These are phyloP conservation scores for Microcyclosporella mali DNA, from an alignment of 2,329 filamentous ascomycete species.

Conservation along the genomic window DNA sequence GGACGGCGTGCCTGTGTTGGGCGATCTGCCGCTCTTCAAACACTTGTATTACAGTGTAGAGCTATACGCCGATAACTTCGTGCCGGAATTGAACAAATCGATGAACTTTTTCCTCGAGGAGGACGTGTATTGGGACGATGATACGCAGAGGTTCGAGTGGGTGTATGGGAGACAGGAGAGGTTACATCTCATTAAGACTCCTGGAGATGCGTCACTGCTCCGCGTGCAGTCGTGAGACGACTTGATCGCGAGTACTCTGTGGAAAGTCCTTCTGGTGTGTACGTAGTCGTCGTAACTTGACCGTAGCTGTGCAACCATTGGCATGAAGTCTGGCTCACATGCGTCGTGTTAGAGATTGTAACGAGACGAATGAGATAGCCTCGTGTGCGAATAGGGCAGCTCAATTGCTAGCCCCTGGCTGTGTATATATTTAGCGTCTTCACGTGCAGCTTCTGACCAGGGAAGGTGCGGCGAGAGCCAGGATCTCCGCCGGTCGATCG, in stretches of 20 bases:
- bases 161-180: constrained; percentile 18
- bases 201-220: not conserved
- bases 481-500: too few species aligned
- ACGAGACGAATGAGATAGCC: too few species aligned
- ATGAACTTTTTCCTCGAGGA: constrained; percentile 18
- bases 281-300: too few species aligned
- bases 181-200: constrained; percentile 14
- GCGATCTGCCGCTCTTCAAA: constrained; percentile 15
- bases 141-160: constrained; percentile 15
- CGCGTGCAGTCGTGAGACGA: constrained; percentile 1
- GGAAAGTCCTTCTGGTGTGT: too few species aligned
- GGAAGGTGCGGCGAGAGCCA: not conserved
- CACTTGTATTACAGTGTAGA: constrained; percentile 19
- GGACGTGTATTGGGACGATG: constrained; percentile 18
- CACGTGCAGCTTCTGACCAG: not conserved
- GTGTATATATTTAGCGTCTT: too few species aligned
- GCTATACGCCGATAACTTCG: constrained; percentile 16
- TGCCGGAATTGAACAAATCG: constrained; percentile 13
- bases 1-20: constrained; percentile 15
- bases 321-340: too few species aligned
- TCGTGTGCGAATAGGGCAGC: not conserved
- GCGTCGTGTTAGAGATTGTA: too few species aligned
- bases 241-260: not conserved
- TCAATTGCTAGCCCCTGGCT: too few species aligned
- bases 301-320: too few species aligned